Conservation (phyloP, 305 asterid genomes). For the Rubia peregrina region DNA sequence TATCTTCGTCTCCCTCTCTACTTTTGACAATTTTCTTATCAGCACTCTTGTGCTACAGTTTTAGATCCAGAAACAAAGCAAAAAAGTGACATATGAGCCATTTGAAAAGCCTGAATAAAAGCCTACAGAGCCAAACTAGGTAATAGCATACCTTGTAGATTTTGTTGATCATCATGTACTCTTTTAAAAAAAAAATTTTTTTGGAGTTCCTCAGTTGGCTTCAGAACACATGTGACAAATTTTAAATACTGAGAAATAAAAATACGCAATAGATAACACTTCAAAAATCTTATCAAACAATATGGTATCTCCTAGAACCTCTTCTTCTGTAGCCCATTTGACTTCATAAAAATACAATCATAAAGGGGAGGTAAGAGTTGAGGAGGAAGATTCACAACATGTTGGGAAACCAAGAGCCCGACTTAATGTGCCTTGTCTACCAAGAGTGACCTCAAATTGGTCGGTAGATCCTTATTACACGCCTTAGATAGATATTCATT, state of each 20-base stretch:
- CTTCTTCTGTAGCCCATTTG: constrained; percentile 91
- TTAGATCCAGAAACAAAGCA: constrained; percentile 14
- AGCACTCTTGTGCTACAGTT: constrained; percentile 53
- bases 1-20: constrained; percentile 38
- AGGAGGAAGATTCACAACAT: constrained; percentile 87
- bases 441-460: constrained; percentile 43
- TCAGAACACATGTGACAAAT: constrained; percentile 26
- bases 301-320: constrained; percentile 42
- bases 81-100: constrained; percentile 1
- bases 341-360: constrained; percentile 76
- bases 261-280: constrained; percentile 4
- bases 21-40: constrained; percentile 27
- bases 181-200: constrained; percentile 59
- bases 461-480: constrained; percentile 38
- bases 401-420: constrained; percentile 78
- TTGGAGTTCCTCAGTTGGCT: constrained; percentile 77
- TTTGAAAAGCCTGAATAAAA: background rate
- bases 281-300: constrained; percentile 16
- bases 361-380: constrained; percentile 91
- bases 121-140: background rate
- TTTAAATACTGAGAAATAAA: constrained; percentile 13
- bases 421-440: constrained; percentile 38
- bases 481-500: constrained; percentile 56
- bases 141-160: constrained; percentile 55
- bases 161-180: constrained; percentile 55